Percentiles rank a stretch among this genome's conserved stretches.
Conservation (phyloP, 108 stramenopile genomes). For the Nitzschia sp. region DNA sequence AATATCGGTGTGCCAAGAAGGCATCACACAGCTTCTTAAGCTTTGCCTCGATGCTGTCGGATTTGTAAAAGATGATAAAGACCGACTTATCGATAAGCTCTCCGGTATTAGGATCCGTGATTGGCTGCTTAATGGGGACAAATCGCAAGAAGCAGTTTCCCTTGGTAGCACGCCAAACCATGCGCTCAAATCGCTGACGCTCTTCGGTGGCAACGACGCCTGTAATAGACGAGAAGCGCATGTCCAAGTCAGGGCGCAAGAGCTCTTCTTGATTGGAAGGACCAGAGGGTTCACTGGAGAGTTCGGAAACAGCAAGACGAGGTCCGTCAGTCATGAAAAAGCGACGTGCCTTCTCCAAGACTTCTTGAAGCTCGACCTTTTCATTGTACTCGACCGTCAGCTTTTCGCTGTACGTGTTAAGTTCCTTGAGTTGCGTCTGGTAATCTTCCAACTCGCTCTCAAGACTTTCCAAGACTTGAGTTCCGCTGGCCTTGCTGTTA, state of each 20-base stretch:
- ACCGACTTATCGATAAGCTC: constrained; percentile 86
- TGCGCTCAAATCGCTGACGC: constrained; percentile 92
- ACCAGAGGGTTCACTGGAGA: constrained; percentile 36
- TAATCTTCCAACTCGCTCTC: constrained; percentile 92
- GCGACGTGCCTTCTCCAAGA: constrained; percentile 90
- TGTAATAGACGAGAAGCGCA: constrained; percentile 94
- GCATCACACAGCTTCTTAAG: constrained; percentile 98
- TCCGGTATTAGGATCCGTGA: constrained; percentile 87
- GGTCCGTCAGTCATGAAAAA: constrained; percentile 93
- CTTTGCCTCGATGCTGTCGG: constrained; percentile 89
- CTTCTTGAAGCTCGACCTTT: constrained; percentile 95
- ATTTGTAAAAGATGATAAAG: constrained; percentile 98
- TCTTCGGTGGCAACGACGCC: constrained; percentile 94
- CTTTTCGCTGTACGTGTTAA: constrained; percentile 93
- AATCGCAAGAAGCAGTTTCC: constrained; percentile 98
- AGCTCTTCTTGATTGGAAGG: constrained; percentile 47
- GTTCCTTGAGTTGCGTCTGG: constrained; percentile 90
- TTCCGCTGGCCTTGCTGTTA: constrained; percentile 52
- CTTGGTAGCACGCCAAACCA: constrained; percentile 96
- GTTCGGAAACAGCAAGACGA: constrained; percentile 76
- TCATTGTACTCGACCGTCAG: constrained; percentile 97
- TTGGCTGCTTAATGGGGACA: constrained; percentile 91
- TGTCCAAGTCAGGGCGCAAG: constrained; percentile 83
- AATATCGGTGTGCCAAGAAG: constrained; percentile 93
- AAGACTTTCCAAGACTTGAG: constrained; percentile 81